These are phyloP conservation scores for Citrus inodora DNA, from an alignment of 345 rosid species.

Conservation along the genomic window DNA sequence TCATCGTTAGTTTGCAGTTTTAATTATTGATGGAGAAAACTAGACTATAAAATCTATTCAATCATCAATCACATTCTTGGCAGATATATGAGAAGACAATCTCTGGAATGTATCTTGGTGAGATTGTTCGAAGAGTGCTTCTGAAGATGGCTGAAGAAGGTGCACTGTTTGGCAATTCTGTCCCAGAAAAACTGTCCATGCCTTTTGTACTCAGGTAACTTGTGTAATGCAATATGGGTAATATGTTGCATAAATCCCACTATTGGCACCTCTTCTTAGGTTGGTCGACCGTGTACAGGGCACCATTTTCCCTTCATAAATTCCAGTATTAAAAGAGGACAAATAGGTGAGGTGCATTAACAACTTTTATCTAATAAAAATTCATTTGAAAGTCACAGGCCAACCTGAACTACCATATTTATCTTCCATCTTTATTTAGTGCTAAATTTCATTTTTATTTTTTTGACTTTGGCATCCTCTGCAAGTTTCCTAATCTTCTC, in stretches of 20 bases:
- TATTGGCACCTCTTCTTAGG: neutral
- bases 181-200: constrained; percentile 45
- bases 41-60: neutral
- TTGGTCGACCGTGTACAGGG: too few species aligned
- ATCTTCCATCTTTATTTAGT: neutral
- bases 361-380: neutral
- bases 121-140: constrained; percentile 65
- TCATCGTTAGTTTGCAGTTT: neutral
- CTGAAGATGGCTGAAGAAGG: constrained; percentile 56
- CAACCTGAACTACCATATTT: neutral
- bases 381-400: neutral
- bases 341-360: neutral
- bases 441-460: neutral
- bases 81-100: constrained; percentile 91
- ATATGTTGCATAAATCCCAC: neutral
- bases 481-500: neutral
- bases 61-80: neutral
- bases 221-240: neutral
- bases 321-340: neutral
- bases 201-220: constrained; percentile 53
- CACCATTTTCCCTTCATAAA: neutral
- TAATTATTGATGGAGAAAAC: neutral
- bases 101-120: constrained; percentile 95
- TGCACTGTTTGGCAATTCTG: constrained; percentile 44
- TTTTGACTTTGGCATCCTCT: neutral